Evolutionary conservation across 331 rosid genomes (phyloP).

Genomic region (Malus hybrid): DNA sequence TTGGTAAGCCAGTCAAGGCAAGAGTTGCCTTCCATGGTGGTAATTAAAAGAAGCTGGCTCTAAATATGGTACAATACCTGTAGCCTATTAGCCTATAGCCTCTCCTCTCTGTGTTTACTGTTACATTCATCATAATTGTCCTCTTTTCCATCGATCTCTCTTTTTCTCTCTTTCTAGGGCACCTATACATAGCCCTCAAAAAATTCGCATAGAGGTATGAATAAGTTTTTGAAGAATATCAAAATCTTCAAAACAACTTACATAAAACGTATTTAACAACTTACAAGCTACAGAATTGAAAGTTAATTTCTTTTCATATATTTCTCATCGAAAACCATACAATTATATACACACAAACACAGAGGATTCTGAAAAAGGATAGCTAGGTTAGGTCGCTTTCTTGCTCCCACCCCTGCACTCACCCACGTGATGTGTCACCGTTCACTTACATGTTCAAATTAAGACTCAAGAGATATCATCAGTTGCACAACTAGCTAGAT

Average conservation of each 20-base stretch:
- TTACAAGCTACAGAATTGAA: fast-evolving
- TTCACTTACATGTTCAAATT: slow-evolving; percentile 2
- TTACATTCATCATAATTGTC: slow-evolving; percentile 21
- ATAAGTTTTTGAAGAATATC: not conserved
- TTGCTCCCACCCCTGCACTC: slow-evolving; percentile 15
- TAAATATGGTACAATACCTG: not conserved
- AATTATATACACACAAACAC: not conserved
- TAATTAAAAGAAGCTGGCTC: slow-evolving; percentile 1
- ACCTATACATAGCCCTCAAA: slow-evolving; percentile 3
- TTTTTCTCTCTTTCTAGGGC: slow-evolving; percentile 1
- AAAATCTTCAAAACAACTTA: too few species aligned
- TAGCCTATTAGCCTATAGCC: not conserved
- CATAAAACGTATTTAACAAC: not conserved
- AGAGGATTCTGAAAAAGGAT: not conserved
- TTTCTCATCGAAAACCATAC: not conserved
- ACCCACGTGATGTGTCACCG: slow-evolving; percentile 33
- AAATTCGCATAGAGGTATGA: not conserved
- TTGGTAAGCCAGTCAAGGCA: slow-evolving; percentile 21
- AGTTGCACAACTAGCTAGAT: not conserved
- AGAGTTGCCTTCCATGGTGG: slow-evolving; percentile 15
- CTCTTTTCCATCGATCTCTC: slow-evolving; percentile 1
- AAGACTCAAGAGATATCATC: not conserved
- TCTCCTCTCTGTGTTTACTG: not conserved
- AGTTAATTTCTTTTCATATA: not conserved
- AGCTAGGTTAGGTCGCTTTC: slow-evolving; percentile 31